Conservation (phyloP, 805 yeast species). For the Wickerhamomyces rabaulensis region DNA sequence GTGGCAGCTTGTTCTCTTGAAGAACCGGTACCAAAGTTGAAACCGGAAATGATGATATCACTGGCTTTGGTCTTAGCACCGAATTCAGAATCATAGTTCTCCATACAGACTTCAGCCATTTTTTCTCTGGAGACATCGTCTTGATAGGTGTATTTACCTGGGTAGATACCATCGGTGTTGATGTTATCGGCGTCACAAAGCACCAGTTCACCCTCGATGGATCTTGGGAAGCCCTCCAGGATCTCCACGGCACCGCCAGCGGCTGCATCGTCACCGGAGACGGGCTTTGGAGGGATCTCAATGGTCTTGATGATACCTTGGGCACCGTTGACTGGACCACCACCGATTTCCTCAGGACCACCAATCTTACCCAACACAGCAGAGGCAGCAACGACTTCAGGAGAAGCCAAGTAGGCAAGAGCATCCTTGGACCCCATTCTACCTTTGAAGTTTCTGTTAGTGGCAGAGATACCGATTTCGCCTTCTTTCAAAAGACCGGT, state of each 20-base stretch:
- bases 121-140: conserved; percentile 92
- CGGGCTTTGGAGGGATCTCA: conserved; percentile 26
- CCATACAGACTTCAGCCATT: conserved; percentile 99
- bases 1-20: conserved; percentile 99
- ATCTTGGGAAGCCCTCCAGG: conserved; percentile 85
- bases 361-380: conserved; percentile 95
- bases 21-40: conserved; percentile 96
- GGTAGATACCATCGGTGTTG: conserved; percentile 98
- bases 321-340: conserved; percentile 44
- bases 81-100: conserved; percentile 92
- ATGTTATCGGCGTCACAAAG: conserved; percentile 95
- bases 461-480: conserved; percentile 97
- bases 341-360: conserved; percentile 80
- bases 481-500: conserved; percentile 91
- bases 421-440: conserved; percentile 99
- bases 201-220: conserved; percentile 85
- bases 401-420: conserved; percentile 91
- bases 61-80: conserved; percentile 74
- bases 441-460: conserved; percentile 97
- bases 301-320: conserved; percentile 42
- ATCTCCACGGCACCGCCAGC: conserved; percentile 54
- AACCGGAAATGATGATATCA: conserved; percentile 89
- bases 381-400: conserved; percentile 97
- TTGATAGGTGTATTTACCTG: conserved; percentile 98
- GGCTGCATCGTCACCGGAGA: conserved; percentile 22